Evolutionary conservation across 2,329 filamentous ascomycete species (phyloP).

Genomic region (Cladorrhinum sp.): DNA sequence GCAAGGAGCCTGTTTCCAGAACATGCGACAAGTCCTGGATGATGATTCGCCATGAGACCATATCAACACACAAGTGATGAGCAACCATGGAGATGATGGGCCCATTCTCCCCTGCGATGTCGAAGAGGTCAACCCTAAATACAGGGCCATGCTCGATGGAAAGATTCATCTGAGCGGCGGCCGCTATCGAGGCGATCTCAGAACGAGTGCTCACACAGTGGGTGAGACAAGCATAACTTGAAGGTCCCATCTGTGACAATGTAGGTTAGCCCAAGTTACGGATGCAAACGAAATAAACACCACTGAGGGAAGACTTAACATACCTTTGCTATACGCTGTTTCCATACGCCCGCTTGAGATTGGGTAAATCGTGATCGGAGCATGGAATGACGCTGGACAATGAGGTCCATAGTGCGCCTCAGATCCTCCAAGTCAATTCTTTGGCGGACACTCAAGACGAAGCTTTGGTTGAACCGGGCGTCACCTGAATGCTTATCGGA

Average conservation of each 20-base stretch:
- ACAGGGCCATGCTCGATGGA: slow-evolving; percentile 24
- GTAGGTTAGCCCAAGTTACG: neutral
- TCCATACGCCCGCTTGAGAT: slow-evolving; percentile 17
- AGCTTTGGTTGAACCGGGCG: slow-evolving; percentile 28
- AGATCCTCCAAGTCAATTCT: slow-evolving; percentile 12
- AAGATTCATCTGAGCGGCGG: slow-evolving; percentile 18
- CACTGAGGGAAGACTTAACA: neutral
- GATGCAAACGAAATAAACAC: neutral
- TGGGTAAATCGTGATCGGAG: slow-evolving; percentile 21
- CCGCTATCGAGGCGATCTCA: slow-evolving; percentile 13
- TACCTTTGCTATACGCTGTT: slow-evolving; percentile 22
- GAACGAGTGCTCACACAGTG: slow-evolving; percentile 15
- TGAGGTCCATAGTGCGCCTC: slow-evolving; percentile 17
- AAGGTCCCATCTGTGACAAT: slow-evolving; percentile 15
- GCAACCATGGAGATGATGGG: slow-evolving; percentile 22
- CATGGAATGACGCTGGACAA: slow-evolving; percentile 27
- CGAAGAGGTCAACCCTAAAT: slow-evolving; percentile 22
- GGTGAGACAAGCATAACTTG: slow-evolving; percentile 11
- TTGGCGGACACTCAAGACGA: slow-evolving; percentile 15
- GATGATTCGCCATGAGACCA: slow-evolving; percentile 28
- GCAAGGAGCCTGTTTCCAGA: slow-evolving; percentile 19
- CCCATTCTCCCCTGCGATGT: slow-evolving; percentile 8
- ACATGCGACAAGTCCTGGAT: slow-evolving; percentile 21
- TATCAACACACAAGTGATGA: slow-evolving; percentile 25
- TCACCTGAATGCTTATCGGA: slow-evolving; percentile 13